Evolutionary conservation across 108 stramenopile species (phyloP).

Genomic region (Nitzschia sp.): DNA sequence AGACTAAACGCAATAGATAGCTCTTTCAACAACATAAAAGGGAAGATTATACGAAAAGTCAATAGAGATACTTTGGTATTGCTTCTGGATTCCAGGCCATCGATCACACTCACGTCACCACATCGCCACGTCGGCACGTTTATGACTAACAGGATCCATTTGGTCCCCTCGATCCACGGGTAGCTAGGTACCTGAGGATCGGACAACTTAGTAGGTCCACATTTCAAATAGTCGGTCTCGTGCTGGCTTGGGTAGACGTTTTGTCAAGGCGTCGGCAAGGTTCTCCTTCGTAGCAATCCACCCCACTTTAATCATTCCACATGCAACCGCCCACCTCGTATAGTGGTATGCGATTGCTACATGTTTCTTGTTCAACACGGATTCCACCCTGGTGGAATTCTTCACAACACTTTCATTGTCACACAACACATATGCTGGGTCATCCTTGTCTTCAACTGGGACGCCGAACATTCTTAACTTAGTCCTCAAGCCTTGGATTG

Average conservation of each 20-base stretch:
- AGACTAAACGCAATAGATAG: no score
- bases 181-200: no score
- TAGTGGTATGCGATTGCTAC: conserved; percentile 44
- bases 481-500: conserved; percentile 49
- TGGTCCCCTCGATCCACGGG: no score
- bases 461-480: conserved; percentile 60
- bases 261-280: neutral
- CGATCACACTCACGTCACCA: no score
- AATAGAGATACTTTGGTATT: no score
- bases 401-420: conserved; percentile 44
- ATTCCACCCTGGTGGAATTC: conserved; percentile 42
- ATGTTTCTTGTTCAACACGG: conserved; percentile 42
- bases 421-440: conserved; percentile 41
- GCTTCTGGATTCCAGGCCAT: no score
- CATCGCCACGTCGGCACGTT: no score
- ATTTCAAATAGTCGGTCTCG: no score
- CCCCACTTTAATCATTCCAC: conserved; percentile 27
- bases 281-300: conserved; percentile 21
- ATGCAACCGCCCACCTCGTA: conserved; percentile 40
- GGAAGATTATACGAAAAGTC: no score
- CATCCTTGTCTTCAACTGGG: conserved; percentile 42
- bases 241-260: neutral
- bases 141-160: no score
- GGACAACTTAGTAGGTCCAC: no score
- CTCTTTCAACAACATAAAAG: no score